phyloP scores from a whole-genome alignment of 257 asterid species.

The Linderniella brevidens region DNA sequence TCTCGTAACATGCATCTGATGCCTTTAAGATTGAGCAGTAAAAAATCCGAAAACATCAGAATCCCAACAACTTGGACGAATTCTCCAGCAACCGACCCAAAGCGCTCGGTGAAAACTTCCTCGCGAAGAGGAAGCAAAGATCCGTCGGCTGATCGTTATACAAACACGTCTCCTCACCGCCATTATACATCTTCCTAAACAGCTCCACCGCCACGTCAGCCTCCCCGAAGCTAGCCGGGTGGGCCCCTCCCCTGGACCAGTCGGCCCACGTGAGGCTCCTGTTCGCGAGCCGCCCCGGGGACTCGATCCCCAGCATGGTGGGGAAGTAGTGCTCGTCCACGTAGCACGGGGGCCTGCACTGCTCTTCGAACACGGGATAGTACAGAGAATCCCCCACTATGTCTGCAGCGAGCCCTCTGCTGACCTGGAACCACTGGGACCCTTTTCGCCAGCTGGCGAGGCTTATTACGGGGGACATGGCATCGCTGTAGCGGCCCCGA shows the following conservation, averaged over 20 bases:
- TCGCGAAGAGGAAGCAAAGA: slow-evolving; percentile 58
- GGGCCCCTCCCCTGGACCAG: slow-evolving; percentile 95
- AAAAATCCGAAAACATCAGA: slow-evolving; percentile 13
- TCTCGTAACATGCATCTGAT: too few relatives aligned
- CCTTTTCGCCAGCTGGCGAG: slow-evolving; percentile 40
- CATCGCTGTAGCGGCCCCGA: slow-evolving; percentile 26
- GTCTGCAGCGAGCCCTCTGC: slow-evolving; percentile 23
- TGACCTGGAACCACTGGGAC: slow-evolving; percentile 38
- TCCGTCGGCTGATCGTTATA: slow-evolving; percentile 58
- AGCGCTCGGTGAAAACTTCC: slow-evolving; percentile 79
- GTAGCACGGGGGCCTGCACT: slow-evolving; percentile 33
- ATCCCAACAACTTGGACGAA: slow-evolving; percentile 46
- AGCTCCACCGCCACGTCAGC: slow-evolving; percentile 29
- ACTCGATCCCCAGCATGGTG: slow-evolving; percentile 54
- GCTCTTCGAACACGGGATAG: slow-evolving; percentile 28
- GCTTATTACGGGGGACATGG: slow-evolving; percentile 28
- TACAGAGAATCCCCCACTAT: slow-evolving; percentile 18
- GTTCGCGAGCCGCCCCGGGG: slow-evolving; percentile 56
- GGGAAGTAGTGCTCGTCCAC: slow-evolving; percentile 45
- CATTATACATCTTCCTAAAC: slow-evolving; percentile 31
- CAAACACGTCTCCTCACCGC: slow-evolving; percentile 17
- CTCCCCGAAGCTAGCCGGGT: slow-evolving; percentile 71
- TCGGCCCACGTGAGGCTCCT: slow-evolving; percentile 74
- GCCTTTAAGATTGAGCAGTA: too few relatives aligned
- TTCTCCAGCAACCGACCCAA: slow-evolving; percentile 38